phyloP scores from a whole-genome alignment of 805 yeast species.

The Lipomyces mesembrius region DNA sequence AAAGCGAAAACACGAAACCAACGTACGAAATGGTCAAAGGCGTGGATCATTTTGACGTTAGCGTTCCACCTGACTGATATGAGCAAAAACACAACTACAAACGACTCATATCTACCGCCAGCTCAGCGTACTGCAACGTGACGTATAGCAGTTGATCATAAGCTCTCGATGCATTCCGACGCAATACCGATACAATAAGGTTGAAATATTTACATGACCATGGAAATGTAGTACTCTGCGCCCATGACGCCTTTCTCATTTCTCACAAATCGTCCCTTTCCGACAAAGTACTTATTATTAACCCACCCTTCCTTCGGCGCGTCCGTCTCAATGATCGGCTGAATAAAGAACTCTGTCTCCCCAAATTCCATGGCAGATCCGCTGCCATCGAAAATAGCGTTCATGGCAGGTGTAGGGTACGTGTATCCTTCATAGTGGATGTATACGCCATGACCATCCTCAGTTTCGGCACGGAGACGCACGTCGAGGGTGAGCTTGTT shows the following conservation, averaged over 20 bases:
- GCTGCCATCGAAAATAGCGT: constrained; percentile 29
- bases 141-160: neutral
- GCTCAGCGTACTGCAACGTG: neutral
- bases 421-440: constrained; percentile 34
- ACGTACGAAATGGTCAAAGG: too few species aligned
- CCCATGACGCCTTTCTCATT: constrained; percentile 52
- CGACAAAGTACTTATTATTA: constrained; percentile 54
- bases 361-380: constrained; percentile 34
- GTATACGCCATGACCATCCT: constrained; percentile 33
- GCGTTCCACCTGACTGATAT: too few species aligned
- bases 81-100: too few species aligned
- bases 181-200: neutral
- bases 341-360: constrained; percentile 46
- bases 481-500: constrained; percentile 33
- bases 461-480: constrained; percentile 33
- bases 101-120: neutral
- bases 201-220: constrained; percentile 28
- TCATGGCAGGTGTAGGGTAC: constrained; percentile 33
- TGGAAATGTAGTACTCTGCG: constrained; percentile 62
- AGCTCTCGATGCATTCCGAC: neutral
- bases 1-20: too few species aligned
- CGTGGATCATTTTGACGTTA: too few species aligned
- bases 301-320: constrained; percentile 57
- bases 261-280: constrained; percentile 64
- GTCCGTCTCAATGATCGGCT: constrained; percentile 51